Conservation (phyloP, 306 rosid species). For the Sesbania bispinosa region DNA sequence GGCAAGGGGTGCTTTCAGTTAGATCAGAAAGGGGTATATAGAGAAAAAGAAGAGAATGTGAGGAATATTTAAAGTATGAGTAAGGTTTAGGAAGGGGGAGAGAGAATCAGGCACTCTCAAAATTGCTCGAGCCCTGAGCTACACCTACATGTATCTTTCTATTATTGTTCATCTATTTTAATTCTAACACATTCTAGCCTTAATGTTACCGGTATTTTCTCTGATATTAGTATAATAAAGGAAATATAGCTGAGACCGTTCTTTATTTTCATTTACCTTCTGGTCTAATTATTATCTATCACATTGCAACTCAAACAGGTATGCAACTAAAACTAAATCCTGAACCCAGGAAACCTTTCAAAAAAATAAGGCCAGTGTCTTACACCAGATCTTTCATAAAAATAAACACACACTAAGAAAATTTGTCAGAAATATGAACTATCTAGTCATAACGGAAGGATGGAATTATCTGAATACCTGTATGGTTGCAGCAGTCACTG, state of each 20-base stretch:
- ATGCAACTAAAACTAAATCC: not conserved
- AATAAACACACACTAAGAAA: not conserved
- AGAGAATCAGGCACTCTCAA: not conserved
- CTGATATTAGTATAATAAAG: not conserved
- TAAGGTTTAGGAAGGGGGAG: not conserved
- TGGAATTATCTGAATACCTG: constrained; percentile 50
- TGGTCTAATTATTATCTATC: not conserved
- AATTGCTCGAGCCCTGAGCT: not conserved
- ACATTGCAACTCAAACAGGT: not conserved
- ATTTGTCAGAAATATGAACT: not conserved
- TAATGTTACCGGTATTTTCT: not conserved
- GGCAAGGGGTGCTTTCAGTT: not conserved
- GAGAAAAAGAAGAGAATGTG: not conserved
- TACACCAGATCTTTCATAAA: not conserved
- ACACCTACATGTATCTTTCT: not conserved
- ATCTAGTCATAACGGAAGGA: not conserved
- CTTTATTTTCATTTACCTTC: not conserved
- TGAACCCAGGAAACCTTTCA: not conserved
- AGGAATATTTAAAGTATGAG: not conserved
- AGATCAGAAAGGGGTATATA: not conserved
- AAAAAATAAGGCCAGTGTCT: not conserved
- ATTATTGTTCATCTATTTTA: not conserved
- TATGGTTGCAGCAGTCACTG: constrained; percentile 90
- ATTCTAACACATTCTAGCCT: not conserved
- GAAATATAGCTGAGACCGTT: not conserved